Conservation (phyloP, 192 early-diverging fungal species). For the Coemansia reversa region DNA sequence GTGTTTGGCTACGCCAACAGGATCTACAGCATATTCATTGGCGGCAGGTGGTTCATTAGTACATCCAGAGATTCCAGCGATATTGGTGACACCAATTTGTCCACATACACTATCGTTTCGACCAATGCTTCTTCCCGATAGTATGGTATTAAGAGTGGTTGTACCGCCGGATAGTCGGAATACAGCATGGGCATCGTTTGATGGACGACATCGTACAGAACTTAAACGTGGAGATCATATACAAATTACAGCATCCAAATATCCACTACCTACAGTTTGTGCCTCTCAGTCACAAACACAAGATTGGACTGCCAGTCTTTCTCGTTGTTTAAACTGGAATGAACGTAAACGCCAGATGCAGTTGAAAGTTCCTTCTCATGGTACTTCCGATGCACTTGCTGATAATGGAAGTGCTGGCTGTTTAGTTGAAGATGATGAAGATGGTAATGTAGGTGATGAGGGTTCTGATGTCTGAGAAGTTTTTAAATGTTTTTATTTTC, state of each 20-base stretch:
- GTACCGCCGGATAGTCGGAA: constrained; percentile 80
- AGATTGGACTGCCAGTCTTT: constrained; percentile 92
- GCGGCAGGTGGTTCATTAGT: constrained; percentile 95
- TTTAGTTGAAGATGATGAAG: constrained; percentile 13
- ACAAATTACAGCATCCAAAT: constrained; percentile 78
- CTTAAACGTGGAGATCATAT: constrained; percentile 85
- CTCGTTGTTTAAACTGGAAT: constrained; percentile 91
- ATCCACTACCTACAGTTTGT: constrained; percentile 89
- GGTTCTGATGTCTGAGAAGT: constrained; percentile 2
- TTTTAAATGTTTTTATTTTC: not conserved
- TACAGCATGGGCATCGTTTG: constrained; percentile 93
- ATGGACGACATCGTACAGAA: constrained; percentile 90
- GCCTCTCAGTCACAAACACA: constrained; percentile 61
- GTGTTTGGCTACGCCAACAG: constrained; percentile 92
- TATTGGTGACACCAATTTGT: constrained; percentile 91
- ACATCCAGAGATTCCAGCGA: constrained; percentile 92
- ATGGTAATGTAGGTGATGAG: constrained; percentile 20
- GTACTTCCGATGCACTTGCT: not conserved
- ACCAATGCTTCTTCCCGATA: constrained; percentile 94
- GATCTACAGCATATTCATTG: constrained; percentile 84
- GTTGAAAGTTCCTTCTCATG: constrained; percentile 55
- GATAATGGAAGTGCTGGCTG: constrained; percentile 11
- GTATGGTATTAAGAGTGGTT: constrained; percentile 84
- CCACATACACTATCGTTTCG: constrained; percentile 91
- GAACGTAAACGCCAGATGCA: constrained; percentile 85